Conservation (phyloP, 169 alveolate species). For the Eimeria falciformis region DNA sequence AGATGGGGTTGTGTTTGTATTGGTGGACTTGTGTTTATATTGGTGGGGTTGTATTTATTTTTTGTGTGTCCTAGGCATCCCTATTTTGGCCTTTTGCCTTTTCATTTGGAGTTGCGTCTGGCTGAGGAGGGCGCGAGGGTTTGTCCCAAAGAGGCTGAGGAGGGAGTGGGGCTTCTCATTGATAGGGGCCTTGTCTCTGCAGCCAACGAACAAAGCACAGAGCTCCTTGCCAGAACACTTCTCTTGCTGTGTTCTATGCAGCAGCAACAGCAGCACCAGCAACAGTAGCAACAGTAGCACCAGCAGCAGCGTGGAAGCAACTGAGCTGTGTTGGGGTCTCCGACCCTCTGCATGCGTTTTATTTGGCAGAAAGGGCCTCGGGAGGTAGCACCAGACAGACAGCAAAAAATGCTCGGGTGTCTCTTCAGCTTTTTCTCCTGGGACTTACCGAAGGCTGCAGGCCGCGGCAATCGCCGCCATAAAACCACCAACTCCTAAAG, state of each 20-base stretch:
- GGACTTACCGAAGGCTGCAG: not conserved
- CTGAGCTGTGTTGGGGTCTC: not conserved
- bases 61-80: slow-evolving; percentile 11
- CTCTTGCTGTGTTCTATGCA: slow-evolving; percentile 64
- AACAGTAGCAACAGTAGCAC: not conserved
- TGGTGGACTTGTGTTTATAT: not conserved
- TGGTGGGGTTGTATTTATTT: not conserved
- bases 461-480: not conserved
- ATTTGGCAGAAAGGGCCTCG: no score
- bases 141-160: not conserved
- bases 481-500: not conserved
- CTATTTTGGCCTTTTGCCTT: slow-evolving; percentile 56
- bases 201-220: slow-evolving; percentile 40
- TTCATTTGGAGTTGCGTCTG: slow-evolving; percentile 45
- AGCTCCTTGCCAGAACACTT: slow-evolving; percentile 47
- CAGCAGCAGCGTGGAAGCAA: not conserved
- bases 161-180: slow-evolving; percentile 15
- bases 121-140: slow-evolving; percentile 33
- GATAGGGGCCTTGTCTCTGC: slow-evolving; percentile 71
- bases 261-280: slow-evolving; percentile 43
- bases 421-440: not conserved
- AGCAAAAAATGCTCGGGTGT: not conserved
- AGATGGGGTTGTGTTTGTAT: slow-evolving; percentile 1
- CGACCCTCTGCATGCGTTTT: not conserved
- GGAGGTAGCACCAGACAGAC: not conserved